phyloP scores from a whole-genome alignment of 2,329 filamentous ascomycete genomes.

The Fusarium coicis region DNA sequence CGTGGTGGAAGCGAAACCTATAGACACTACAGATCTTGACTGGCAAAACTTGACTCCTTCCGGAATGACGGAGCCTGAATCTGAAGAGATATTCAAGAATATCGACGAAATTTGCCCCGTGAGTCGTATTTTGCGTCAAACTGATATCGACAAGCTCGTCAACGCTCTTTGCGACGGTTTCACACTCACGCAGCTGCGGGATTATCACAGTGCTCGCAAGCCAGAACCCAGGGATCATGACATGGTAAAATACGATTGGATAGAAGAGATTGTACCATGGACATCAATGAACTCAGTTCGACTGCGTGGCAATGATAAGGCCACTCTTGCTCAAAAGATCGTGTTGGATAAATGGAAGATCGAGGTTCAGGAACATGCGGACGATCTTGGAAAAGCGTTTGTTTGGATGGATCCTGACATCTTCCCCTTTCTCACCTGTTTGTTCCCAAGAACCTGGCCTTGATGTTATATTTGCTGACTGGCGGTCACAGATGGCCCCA shows the following conservation, averaged over 20 bases:
- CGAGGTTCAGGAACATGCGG: constrained; percentile 57
- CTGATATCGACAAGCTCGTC: constrained; percentile 56
- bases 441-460: constrained; percentile 35
- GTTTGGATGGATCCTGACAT: constrained; percentile 54
- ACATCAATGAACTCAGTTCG: constrained; percentile 20
- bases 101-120: constrained; percentile 62
- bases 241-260: constrained; percentile 53
- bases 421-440: constrained; percentile 60
- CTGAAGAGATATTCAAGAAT: constrained; percentile 55
- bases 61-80: constrained; percentile 39
- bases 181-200: constrained; percentile 56
- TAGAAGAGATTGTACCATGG: constrained; percentile 56
- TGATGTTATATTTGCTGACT: neutral
- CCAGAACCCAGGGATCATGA: neutral
- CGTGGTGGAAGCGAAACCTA: constrained; percentile 33
- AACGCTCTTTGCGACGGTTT: constrained; percentile 57
- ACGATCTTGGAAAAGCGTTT: constrained; percentile 54
- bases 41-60: constrained; percentile 48
- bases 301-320: constrained; percentile 51
- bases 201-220: constrained; percentile 52
- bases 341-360: constrained; percentile 63
- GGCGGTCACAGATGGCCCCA: constrained; percentile 19
- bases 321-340: constrained; percentile 54
- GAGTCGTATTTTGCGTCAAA: constrained; percentile 50
- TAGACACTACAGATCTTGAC: constrained; percentile 34